Evolutionary conservation across 1,139 yeast genomes (phyloP), one percentile per base, ranked within the genome.

Genomic region (Suhomyces taliae): DNA sequence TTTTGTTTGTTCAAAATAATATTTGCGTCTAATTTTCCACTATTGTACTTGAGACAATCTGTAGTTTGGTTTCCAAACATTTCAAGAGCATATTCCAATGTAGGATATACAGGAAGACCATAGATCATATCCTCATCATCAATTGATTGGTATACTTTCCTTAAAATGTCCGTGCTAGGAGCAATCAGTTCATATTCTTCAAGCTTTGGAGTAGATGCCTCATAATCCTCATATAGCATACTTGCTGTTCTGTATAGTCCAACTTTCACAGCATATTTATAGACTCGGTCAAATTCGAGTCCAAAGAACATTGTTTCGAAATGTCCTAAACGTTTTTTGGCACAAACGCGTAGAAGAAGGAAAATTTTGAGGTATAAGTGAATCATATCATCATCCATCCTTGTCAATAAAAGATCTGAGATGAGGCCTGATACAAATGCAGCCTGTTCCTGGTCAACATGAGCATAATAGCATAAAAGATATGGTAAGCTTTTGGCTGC

Each of bases 71-170:
- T 64, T 7, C 66, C 64, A 4, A 81, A 63, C 33, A 75, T 66
- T 7, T 66, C 60, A 10, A 83, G 57, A 0, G 87, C 85, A 46
- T 75, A 75, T 0, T 71, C 71, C 8, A 88, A 59, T 0, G 83
- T 69, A 0, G 85, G 76, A 26, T 75, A 72, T 12, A 78, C 74
- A 0, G 90, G 90, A 8, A 87, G 64, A 0, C 95, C 95, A 54
- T 74, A 73, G 2, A 77, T 57, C 37, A 87, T 64, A 58, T 89
- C 96, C 1, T 74, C 70, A 53, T 87, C 90, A 44, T 78, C 81
- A 5, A 84, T 67, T 0, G 71, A 58, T 14, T 70, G 70, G 56
- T 83, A 87, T 2, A 85, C 69, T 8, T 2, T 32, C 34, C 8
- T 51, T 51, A 43, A 26, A 19, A 19, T 3, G 24, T 19, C 24